These are phyloP conservation scores for Yamadazyma sp. DNA, from an alignment of 805 yeast species.

Conservation along the genomic window DNA sequence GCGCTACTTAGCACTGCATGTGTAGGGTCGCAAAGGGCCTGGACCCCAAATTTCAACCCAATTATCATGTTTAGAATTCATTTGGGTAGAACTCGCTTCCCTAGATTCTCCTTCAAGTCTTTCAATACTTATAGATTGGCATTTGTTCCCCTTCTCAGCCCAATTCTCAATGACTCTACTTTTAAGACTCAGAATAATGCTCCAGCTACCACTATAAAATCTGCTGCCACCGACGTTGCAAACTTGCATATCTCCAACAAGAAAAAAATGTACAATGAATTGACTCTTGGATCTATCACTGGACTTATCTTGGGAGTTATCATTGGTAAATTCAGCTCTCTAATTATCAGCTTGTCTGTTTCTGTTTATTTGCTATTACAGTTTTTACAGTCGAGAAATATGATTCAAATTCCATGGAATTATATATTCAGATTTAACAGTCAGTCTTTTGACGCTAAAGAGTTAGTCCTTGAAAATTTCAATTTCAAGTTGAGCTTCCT, in stretches of 20 bases:
- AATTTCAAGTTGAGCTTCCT: constrained; percentile 60
- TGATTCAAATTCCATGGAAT: constrained; percentile 49
- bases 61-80: constrained; percentile 14
- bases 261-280: constrained; percentile 48
- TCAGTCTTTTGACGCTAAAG: constrained; percentile 44
- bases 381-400: constrained; percentile 56
- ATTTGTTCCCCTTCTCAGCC: constrained; percentile 13
- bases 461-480: constrained; percentile 56
- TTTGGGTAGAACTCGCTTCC: constrained; percentile 12
- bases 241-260: constrained; percentile 41
- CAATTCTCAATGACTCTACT: constrained; percentile 13
- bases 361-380: constrained; percentile 45
- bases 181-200: constrained; percentile 1
- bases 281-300: constrained; percentile 61
- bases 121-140: constrained; percentile 12
- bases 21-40: neutral
- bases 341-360: constrained; percentile 51
- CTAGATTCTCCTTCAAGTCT: constrained; percentile 12
- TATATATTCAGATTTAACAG: constrained; percentile 32
- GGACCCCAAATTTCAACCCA: neutral
- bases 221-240: constrained; percentile 26
- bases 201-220: constrained; percentile 1
- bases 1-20: constrained; percentile 1
- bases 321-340: constrained; percentile 58
- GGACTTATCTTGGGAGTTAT: constrained; percentile 60